These are phyloP conservation scores for Aspergillus caelatus DNA, from an alignment of 2,329 filamentous ascomycete species.

Conservation along the genomic window DNA sequence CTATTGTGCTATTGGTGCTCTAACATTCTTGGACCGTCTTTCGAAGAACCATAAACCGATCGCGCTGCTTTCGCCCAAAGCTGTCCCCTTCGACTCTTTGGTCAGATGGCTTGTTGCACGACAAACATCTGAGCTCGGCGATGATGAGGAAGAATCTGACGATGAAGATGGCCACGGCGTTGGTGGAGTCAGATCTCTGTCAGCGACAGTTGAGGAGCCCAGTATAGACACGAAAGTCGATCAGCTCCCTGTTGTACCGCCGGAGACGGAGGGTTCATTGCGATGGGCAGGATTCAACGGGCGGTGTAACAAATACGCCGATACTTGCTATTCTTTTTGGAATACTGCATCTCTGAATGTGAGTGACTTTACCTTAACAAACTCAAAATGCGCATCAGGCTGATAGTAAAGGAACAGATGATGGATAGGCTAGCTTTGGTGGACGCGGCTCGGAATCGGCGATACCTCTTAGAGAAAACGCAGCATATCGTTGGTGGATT, in stretches of 20 bases:
- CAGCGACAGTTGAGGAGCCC: slow-evolving; percentile 12
- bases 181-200: slow-evolving; percentile 12
- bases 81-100: slow-evolving; percentile 38
- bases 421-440: slow-evolving; percentile 62
- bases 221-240: slow-evolving; percentile 29
- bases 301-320: slow-evolving; percentile 84
- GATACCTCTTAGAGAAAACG: slow-evolving; percentile 80
- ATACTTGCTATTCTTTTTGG: slow-evolving; percentile 98
- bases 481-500: slow-evolving; percentile 86
- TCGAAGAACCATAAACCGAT: slow-evolving; percentile 36
- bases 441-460: slow-evolving; percentile 63
- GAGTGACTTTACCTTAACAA: slow-evolving; percentile 18
- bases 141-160: slow-evolving; percentile 47
- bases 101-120: slow-evolving; percentile 64
- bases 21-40: slow-evolving; percentile 73
- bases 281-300: slow-evolving; percentile 80
- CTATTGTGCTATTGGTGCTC: slow-evolving; percentile 80
- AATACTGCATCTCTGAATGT: slow-evolving; percentile 66
- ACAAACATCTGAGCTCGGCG: slow-evolving; percentile 62
- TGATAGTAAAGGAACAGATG: slow-evolving; percentile 51
- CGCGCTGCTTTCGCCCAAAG: slow-evolving; percentile 30
- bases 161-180: slow-evolving; percentile 42
- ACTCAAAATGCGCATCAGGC: background rate
- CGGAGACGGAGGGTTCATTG: slow-evolving; percentile 34
- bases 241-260: slow-evolving; percentile 29